These are phyloP conservation scores for Helianthus annuus DNA, from an alignment of 129 eudicot genomes.

Conservation along the genomic window HanXRQr2.0-SUNRISE NC_035435.2:97411552-97412051, in stretches of 20 bases:
- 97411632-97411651: conserved; percentile 86
- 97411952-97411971: not conserved
- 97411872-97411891: not conserved
- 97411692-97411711: conserved; percentile 75
- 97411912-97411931: not conserved
- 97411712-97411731: conserved; percentile 72
- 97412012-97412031: not conserved
- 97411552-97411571: conserved; percentile 48
- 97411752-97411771: conserved; percentile 92
- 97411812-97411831: not conserved
- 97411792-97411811: conserved; percentile 8
- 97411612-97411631: conserved; percentile 88
- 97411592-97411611: conserved; percentile 64
- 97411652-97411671: conserved; percentile 88
- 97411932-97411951: not conserved
- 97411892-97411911: not conserved
- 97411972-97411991: not conserved
- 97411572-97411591: conserved; percentile 45
- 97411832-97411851: not conserved
- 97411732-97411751: conserved; percentile 93
- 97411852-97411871: not conserved
- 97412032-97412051: not conserved
- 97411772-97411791: conserved; percentile 68
- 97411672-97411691: conserved; percentile 74
- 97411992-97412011: not conserved